phyloP scores from a whole-genome alignment of 306 rosid genomes.

The Ormosia semicastrata region DNA sequence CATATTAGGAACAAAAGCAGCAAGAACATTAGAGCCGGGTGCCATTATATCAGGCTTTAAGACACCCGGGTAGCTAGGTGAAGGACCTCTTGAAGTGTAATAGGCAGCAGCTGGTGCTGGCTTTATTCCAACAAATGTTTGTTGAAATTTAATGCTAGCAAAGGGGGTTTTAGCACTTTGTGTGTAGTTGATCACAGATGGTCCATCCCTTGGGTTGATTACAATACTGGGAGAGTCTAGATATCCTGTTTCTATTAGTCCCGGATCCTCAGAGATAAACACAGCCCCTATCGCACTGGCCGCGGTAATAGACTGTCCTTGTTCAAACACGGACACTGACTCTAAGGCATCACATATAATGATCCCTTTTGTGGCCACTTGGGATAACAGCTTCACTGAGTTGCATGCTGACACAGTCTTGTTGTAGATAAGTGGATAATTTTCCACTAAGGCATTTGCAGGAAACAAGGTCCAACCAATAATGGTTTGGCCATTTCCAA shows the following conservation, averaged over 20 bases:
- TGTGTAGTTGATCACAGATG: slow-evolving; percentile 28
- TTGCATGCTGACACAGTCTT: slow-evolving; percentile 40
- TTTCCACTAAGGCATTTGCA: slow-evolving; percentile 16
- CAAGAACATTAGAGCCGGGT: slow-evolving; percentile 49
- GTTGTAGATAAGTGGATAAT: slow-evolving; percentile 29
- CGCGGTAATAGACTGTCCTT: background rate
- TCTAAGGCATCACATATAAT: slow-evolving; percentile 28
- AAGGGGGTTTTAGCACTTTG: background rate
- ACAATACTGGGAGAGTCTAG: slow-evolving; percentile 38
- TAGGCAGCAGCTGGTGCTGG: slow-evolving; percentile 51
- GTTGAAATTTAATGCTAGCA: slow-evolving; percentile 40
- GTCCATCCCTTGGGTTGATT: slow-evolving; percentile 35
- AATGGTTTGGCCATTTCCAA: slow-evolving; percentile 38
- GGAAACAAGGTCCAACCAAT: slow-evolving; percentile 44
- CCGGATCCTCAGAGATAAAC: slow-evolving; percentile 35
- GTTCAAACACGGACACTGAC: background rate
- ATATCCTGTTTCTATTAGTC: slow-evolving; percentile 21
- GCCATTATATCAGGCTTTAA: slow-evolving; percentile 64
- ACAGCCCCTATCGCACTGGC: slow-evolving; percentile 36
- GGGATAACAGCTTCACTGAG: slow-evolving; percentile 2
- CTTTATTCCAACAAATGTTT: slow-evolving; percentile 34
- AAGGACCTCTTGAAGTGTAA: slow-evolving; percentile 57
- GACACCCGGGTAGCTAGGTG: slow-evolving; percentile 26
- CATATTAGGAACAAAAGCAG: slow-evolving; percentile 34
- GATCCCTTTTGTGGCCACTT: slow-evolving; percentile 11